A percentile compares a stretch with the other conserved stretches of the same genome.
phyloP scores from a whole-genome alignment of 306 rosid genomes.

The Biancaea sappan region DNA sequence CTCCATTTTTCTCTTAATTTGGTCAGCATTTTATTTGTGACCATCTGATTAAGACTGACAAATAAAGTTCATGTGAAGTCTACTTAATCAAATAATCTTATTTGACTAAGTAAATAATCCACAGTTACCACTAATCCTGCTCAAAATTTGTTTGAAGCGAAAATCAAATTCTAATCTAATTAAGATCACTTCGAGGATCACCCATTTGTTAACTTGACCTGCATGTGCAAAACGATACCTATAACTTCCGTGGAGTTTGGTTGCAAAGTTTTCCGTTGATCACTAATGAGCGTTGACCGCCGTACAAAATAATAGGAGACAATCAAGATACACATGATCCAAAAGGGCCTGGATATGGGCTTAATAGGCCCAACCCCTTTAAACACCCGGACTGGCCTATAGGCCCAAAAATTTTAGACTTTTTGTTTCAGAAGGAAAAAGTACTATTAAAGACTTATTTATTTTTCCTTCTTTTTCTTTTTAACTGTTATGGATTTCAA shows the following conservation, averaged over 20 bases:
- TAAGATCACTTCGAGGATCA: background rate
- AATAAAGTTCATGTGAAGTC: too few relatives aligned
- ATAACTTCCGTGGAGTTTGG: background rate
- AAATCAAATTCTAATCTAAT: background rate
- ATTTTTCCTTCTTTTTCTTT: background rate
- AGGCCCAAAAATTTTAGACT: too few relatives aligned
- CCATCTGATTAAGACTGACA: too few relatives aligned
- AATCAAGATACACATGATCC: background rate
- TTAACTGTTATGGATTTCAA: background rate
- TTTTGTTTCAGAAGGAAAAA: too few relatives aligned
- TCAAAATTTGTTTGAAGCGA: background rate
- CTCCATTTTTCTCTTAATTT: too few relatives aligned
- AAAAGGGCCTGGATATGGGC: background rate
- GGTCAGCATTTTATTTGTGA: too few relatives aligned
- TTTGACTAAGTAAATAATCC: too few relatives aligned
- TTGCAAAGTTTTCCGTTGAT: background rate
- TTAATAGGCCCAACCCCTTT: background rate
- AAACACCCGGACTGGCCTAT: background rate
- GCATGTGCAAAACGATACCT: background rate
- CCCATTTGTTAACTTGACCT: background rate
- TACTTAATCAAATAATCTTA: too few relatives aligned
- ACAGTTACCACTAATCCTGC: background rate
- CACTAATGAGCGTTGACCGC: background rate
- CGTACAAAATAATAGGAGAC: background rate
- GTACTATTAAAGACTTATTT: background rate